A percentile compares a stretch with the other conserved stretches of the same genome.
Conservation (phyloP, 169 alveolate species). For the Eimeria falciformis region DNA sequence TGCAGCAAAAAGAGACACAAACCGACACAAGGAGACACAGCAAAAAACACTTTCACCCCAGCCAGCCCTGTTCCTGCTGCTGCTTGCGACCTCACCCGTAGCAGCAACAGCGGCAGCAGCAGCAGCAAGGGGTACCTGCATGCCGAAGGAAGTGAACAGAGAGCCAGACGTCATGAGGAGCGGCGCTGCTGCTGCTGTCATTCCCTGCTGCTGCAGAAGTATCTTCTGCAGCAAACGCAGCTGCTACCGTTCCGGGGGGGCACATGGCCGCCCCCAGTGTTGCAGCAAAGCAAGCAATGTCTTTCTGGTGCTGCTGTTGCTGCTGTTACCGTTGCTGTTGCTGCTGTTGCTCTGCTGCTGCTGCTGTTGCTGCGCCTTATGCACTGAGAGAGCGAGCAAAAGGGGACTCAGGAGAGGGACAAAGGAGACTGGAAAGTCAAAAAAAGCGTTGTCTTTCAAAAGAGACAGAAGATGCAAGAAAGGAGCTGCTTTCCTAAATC, state of each 20-base stretch:
- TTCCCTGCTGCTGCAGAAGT: neutral
- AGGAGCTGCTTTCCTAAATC: too few species aligned
- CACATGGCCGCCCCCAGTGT: neutral
- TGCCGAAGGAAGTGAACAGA: neutral
- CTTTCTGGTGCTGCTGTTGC: neutral
- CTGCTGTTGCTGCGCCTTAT: neutral
- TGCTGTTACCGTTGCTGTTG: neutral
- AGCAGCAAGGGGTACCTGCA: neutral
- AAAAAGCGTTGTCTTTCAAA: too few species aligned
- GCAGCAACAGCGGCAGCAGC: neutral
- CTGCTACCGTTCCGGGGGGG: neutral
- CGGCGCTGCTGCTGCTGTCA: neutral
- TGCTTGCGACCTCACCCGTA: neutral
- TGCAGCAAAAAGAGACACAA: neutral
- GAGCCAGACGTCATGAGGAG: constrained; percentile 2
- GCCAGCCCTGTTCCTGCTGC: neutral
- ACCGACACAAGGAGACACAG: too few species aligned
- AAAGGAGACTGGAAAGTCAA: too few species aligned
- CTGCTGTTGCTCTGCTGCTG: neutral
- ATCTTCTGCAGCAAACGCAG: neutral
- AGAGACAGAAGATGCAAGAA: too few species aligned
- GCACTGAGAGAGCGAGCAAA: neutral
- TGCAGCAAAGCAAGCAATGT: neutral
- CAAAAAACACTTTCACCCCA: neutral
- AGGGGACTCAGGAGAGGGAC: too few species aligned